Conservation (phyloP, 2,329 filamentous ascomycete genomes). For the Thelonectria discophora region DNA sequence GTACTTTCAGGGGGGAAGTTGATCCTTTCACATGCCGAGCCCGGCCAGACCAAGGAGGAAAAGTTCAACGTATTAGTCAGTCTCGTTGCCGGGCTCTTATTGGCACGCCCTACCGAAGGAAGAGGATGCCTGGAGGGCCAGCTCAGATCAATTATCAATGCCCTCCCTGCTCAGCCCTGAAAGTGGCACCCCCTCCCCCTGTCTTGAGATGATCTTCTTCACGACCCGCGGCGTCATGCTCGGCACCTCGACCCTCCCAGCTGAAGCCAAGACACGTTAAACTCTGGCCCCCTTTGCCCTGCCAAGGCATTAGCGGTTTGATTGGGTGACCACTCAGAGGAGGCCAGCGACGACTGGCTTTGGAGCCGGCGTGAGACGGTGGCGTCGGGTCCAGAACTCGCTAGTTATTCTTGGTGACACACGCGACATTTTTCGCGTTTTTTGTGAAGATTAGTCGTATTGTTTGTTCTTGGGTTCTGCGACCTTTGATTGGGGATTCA, state of each 20-base stretch:
- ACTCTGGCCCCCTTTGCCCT: constrained; percentile 1
- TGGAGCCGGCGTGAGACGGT: constrained; percentile 28
- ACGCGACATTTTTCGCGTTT: constrained; percentile 7
- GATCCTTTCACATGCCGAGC: background rate
- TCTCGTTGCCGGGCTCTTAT: background rate
- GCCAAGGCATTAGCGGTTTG: constrained; percentile 7
- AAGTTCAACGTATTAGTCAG: too few relatives aligned
- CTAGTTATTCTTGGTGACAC: background rate
- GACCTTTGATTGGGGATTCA: too few relatives aligned
- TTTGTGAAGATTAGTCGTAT: background rate
- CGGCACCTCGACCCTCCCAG: background rate
- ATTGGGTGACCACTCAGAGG: constrained; percentile 21
- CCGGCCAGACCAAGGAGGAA: background rate
- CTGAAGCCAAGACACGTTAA: background rate
- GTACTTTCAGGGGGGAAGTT: too few relatives aligned
- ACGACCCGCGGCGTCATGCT: too few relatives aligned
- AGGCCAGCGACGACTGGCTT: constrained; percentile 20
- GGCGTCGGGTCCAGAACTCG: constrained; percentile 35
- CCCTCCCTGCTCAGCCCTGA: constrained; percentile 39
- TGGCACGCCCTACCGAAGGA: background rate
- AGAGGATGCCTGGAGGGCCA: constrained; percentile 14
- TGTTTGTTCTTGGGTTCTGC: too few relatives aligned
- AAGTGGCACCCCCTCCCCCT: constrained; percentile 18
- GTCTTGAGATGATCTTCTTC: too few relatives aligned
- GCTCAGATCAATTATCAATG: too few relatives aligned